Evolutionary conservation across 768 basidiomycete genomes (phyloP), one percentile per base, ranked within the genome.

Genomic region (Suillus occidentalis): DNA sequence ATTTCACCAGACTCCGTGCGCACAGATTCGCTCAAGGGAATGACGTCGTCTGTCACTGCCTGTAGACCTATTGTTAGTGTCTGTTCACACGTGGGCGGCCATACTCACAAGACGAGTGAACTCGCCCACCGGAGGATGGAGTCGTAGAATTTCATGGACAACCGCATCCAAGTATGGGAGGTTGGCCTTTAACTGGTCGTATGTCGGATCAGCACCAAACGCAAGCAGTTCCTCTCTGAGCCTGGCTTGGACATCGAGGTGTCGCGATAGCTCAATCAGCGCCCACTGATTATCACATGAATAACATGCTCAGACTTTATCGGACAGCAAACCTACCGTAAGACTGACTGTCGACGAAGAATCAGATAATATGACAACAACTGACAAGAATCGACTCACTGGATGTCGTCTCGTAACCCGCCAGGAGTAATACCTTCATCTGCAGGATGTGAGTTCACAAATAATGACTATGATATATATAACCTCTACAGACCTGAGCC

Each of bases 91-190:
- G 7, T 18, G 28, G 50, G 8, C 25, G 28, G 0, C 1, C 14
- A 2, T 34, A 69, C 67, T n/a, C 66, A 72, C 70, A 0, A 67
- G 0, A 22, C 70, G 66, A 1, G 31, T 61, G 5, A 34, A 1
- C n/a, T 78, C 74, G 0, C 31, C 18, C 16, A 81, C 52, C 0
- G 83, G 76, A 10, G 82, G 75, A 60, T 84, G 82, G 0, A 82
- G 45, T 4, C 83, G 76, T 14, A 85, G 75, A 2, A 72, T 73
- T 69, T 85, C 84, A 42, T 79, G 79, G 1, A 80, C 78, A 8
- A 84, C 75, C 0, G 83, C 81, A 65, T 87, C 84, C 7, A 88
- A 82, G 69, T 84, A 86, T 0, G 86, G 86, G 12, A 89, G 72
- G 28, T 62, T 75, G 2, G 80, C 79, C 9, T 75, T 78, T 1